Evolutionary conservation across 345 rosid genomes (phyloP).

Genomic region (Mercurialis annua): DNA sequence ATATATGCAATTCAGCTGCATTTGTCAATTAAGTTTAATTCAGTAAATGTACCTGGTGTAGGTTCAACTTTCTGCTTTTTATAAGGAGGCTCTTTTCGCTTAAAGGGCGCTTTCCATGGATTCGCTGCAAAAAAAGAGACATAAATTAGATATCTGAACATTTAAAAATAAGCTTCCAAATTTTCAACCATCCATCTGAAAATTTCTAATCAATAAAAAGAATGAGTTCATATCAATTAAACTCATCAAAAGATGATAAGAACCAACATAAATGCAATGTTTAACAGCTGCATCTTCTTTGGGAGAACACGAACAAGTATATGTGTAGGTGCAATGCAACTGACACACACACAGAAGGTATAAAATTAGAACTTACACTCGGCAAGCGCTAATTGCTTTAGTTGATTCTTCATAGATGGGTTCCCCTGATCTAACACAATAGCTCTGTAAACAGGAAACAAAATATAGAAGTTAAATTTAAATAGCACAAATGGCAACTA

Average conservation of each 20-base stretch:
- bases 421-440: slow-evolving; percentile 81
- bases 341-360: slow-evolving; percentile 6
- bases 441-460: slow-evolving; percentile 55
- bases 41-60: slow-evolving; percentile 51
- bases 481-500: background rate
- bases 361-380: slow-evolving; percentile 56
- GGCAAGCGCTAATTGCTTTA: slow-evolving; percentile 67
- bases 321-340: background rate
- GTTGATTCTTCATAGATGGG: slow-evolving; percentile 66
- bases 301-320: background rate
- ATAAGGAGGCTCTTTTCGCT: slow-evolving; percentile 62
- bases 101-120: slow-evolving; percentile 58
- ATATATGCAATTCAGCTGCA: slow-evolving; percentile 3
- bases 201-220: background rate
- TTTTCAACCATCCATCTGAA: background rate
- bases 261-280: background rate
- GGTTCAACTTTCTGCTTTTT: slow-evolving; percentile 85
- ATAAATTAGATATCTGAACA: slow-evolving; percentile 12
- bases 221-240: background rate
- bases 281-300: background rate
- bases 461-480: background rate
- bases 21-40: slow-evolving; percentile 1
- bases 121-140: slow-evolving; percentile 51
- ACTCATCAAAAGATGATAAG: background rate
- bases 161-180: background rate